Percentiles rank a stretch among this genome's conserved stretches.
Conservation (phyloP, 805 yeast species). For the Metschnikowia baotianmanensis region DNA sequence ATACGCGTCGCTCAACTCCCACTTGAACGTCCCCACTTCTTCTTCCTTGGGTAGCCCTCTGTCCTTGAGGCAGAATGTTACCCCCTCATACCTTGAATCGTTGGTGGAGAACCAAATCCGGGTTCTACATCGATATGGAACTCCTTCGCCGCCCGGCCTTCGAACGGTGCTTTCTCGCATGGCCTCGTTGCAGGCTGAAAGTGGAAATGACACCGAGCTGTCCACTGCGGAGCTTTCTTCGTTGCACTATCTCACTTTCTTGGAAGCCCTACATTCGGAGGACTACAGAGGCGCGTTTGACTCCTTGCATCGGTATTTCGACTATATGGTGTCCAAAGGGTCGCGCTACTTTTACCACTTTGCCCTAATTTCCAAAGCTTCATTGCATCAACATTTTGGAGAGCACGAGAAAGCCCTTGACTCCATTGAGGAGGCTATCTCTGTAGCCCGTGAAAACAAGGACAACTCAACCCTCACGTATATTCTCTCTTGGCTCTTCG, state of each 20-base stretch:
- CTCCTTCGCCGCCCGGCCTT: conserved; percentile 6
- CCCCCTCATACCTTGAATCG: conserved; percentile 23
- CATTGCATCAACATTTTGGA: conserved; percentile 66
- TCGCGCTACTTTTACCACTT: conserved; percentile 69
- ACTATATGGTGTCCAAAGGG: conserved; percentile 68
- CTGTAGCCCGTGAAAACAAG: conserved; percentile 82
- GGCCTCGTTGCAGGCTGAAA: background rate
- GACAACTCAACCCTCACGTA: conserved; percentile 72
- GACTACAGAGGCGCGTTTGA: conserved; percentile 60
- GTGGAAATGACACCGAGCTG: background rate
- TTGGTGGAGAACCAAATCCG: conserved; percentile 54
- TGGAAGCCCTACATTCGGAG: conserved; percentile 54
- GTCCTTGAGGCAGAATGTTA: conserved; percentile 8
- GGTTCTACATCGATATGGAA: conserved; percentile 38
- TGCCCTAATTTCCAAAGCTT: conserved; percentile 70
- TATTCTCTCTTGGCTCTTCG: conserved; percentile 70
- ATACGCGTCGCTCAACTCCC: too few species aligned
- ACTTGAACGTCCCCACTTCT: background rate
- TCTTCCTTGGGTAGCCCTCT: background rate
- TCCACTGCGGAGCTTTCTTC: conserved; percentile 18
- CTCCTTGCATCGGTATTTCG: conserved; percentile 60
- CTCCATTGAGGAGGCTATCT: conserved; percentile 82
- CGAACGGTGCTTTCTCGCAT: conserved; percentile 3
- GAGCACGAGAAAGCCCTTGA: conserved; percentile 66
- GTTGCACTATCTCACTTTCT: conserved; percentile 56